These are phyloP conservation scores for Colletotrichum trifolii DNA, from an alignment of 2,329 filamentous ascomycete species.

Conservation along the genomic window DNA sequence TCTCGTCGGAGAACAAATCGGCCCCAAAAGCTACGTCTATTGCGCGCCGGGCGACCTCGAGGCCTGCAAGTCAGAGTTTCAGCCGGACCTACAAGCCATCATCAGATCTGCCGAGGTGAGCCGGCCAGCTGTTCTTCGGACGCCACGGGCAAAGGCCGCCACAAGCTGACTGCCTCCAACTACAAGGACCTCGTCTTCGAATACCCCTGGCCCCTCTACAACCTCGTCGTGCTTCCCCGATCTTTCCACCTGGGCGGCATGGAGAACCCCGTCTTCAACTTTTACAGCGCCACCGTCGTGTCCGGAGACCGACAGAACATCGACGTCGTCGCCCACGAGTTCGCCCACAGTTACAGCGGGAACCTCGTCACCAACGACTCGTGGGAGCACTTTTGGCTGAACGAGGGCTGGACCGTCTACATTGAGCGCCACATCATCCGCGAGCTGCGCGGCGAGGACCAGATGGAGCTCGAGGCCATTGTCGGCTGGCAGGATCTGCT, in stretches of 20 bases:
- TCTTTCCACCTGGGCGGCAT: slow-evolving; percentile 53
- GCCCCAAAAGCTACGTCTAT: slow-evolving; percentile 85
- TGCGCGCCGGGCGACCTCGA: slow-evolving; percentile 88
- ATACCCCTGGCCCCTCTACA: slow-evolving; percentile 95
- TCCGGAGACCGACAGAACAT: slow-evolving; percentile 13
- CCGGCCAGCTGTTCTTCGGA: neutral
- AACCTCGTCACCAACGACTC: slow-evolving; percentile 33
- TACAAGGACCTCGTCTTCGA: slow-evolving; percentile 74
- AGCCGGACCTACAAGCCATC: slow-evolving; percentile 90
- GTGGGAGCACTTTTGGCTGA: slow-evolving; percentile 34
- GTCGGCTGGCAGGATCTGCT: slow-evolving; percentile 25
- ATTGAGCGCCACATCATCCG: slow-evolving; percentile 23
- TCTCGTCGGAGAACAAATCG: slow-evolving; percentile 83
- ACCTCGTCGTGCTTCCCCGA: slow-evolving; percentile 83
- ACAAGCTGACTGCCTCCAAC: neutral
- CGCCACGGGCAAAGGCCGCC: too few species aligned
- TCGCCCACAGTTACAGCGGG: slow-evolving; percentile 33
- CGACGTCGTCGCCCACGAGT: slow-evolving; percentile 32
- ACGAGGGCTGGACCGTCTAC: slow-evolving; percentile 26
- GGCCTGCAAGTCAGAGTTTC: slow-evolving; percentile 90
- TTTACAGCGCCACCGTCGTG: slow-evolving; percentile 81
- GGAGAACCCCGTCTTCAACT: slow-evolving; percentile 95
- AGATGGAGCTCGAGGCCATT: slow-evolving; percentile 19
- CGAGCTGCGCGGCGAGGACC: slow-evolving; percentile 16
- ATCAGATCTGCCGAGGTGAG: slow-evolving; percentile 79